These are phyloP conservation scores for Cutaneotrichosporon cyanovorans DNA, from an alignment of 1,284 basidiomycete genomes.

Conservation along the genomic window DNA sequence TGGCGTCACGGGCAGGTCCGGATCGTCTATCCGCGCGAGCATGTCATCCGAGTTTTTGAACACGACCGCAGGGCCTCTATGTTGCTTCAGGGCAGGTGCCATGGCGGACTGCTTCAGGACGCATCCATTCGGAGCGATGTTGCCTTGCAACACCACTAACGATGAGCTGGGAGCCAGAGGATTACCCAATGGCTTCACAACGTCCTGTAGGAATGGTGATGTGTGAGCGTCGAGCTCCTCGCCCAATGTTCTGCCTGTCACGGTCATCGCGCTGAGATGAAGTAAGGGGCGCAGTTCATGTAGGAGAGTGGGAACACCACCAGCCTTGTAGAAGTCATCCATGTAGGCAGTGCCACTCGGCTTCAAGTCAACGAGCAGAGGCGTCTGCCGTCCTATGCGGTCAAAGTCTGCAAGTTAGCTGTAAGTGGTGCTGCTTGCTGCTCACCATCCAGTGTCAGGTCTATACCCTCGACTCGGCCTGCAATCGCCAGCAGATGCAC, in stretches of 20 bases:
- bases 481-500: slow-evolving; percentile 49
- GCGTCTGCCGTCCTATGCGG: slow-evolving; percentile 42
- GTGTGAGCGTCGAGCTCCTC: slow-evolving; percentile 29
- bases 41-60: slow-evolving; percentile 33
- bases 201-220: slow-evolving; percentile 25
- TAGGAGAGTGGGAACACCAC: slow-evolving; percentile 44
- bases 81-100: slow-evolving; percentile 19
- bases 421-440: no score
- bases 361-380: slow-evolving; percentile 47
- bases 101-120: slow-evolving; percentile 41
- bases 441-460: slow-evolving; percentile 43
- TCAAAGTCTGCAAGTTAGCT: slow-evolving; percentile 36
- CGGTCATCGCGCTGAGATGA: slow-evolving; percentile 34
- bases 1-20: slow-evolving; percentile 26
- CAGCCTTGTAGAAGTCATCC: slow-evolving; percentile 48
- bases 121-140: slow-evolving; percentile 37
- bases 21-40: slow-evolving; percentile 33
- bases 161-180: slow-evolving; percentile 29
- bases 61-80: slow-evolving; percentile 33
- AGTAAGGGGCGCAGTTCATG: slow-evolving; percentile 24
- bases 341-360: slow-evolving; percentile 47
- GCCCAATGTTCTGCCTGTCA: slow-evolving; percentile 41
- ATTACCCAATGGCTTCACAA: slow-evolving; percentile 31
- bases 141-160: slow-evolving; percentile 38
- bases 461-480: slow-evolving; percentile 39